Percentiles rank a stretch among this genome's conserved stretches.
Conservation (phyloP, 208 protist genomes). For the Acanthamoeba healyi region DNA sequence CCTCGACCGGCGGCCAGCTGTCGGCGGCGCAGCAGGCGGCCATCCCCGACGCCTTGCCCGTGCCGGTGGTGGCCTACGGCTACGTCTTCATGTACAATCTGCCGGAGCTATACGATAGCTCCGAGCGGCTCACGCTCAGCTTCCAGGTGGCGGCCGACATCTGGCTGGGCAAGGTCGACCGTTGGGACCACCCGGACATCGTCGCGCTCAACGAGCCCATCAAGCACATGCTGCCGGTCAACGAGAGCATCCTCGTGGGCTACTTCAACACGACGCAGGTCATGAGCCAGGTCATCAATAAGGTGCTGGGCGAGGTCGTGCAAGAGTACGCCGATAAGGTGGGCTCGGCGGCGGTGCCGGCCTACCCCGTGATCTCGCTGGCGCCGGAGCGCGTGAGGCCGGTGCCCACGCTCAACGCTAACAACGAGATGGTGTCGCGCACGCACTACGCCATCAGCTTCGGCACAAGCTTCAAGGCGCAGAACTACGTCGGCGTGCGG, state of each 20-base stretch:
- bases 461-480: background rate
- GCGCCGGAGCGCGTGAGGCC: background rate
- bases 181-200: slow-evolving; percentile 20
- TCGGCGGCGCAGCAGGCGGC: background rate
- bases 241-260: background rate
- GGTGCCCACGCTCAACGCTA: background rate
- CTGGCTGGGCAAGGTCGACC: background rate
- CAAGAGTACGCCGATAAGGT: background rate
- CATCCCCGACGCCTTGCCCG: background rate
- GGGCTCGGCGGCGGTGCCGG: background rate
- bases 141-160: background rate
- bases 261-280: slow-evolving; percentile 20
- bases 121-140: background rate
- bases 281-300: background rate
- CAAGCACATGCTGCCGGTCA: background rate
- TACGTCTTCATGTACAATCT: background rate
- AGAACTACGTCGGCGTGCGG: background rate
- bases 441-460: background rate
- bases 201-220: background rate
- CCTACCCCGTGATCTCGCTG: background rate
- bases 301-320: background rate
- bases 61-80: background rate
- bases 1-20: background rate
- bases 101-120: background rate
- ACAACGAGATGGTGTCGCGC: background rate